phyloP scores from a whole-genome alignment of 352 stramenopile species.

The Phytophthora lateralis region DNA sequence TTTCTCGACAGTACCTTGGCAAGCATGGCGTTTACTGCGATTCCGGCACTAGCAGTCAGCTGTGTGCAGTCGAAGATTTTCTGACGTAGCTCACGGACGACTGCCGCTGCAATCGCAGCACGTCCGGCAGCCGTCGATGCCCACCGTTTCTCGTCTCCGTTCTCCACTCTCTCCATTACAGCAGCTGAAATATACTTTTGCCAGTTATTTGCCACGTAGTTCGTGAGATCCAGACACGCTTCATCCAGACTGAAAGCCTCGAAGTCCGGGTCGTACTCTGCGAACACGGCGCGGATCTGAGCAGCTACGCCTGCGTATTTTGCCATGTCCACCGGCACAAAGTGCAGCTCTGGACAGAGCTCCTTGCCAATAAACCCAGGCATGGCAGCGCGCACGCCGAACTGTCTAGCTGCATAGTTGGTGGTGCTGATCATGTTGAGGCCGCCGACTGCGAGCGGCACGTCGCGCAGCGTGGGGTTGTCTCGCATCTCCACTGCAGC shows the following conservation, averaged over 20 bases:
- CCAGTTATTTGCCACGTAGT: constrained; percentile 82
- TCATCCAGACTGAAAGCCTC: constrained; percentile 94
- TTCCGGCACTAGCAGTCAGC: constrained; percentile 94
- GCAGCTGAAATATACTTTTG: constrained; percentile 36
- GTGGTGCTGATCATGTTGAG: constrained; percentile 95
- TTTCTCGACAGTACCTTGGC: constrained; percentile 79
- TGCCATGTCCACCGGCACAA: constrained; percentile 90
- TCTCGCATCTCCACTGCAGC: constrained; percentile 96
- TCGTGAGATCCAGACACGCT: constrained; percentile 94
- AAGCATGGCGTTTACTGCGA: constrained; percentile 92
- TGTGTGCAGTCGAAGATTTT: constrained; percentile 87
- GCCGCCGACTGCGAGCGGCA: constrained; percentile 93
- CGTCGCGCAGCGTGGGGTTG: constrained; percentile 82
- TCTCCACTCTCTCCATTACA: constrained; percentile 9
- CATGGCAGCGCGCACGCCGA: constrained; percentile 96
- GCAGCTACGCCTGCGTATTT: constrained; percentile 90
- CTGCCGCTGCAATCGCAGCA: constrained; percentile 46
- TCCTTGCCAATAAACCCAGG: constrained; percentile 96
- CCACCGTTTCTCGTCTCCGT: constrained; percentile 8
- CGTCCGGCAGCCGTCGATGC: constrained; percentile 16
- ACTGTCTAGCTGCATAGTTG: constrained; percentile 95
- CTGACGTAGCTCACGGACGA: constrained; percentile 86
- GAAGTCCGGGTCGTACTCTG: constrained; percentile 94
- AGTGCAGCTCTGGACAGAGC: constrained; percentile 93
- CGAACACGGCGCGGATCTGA: constrained; percentile 85